Evolutionary conservation across 768 basidiomycete species (phyloP).

Genomic region (Pilatotrama ljubarskyi): DNA sequence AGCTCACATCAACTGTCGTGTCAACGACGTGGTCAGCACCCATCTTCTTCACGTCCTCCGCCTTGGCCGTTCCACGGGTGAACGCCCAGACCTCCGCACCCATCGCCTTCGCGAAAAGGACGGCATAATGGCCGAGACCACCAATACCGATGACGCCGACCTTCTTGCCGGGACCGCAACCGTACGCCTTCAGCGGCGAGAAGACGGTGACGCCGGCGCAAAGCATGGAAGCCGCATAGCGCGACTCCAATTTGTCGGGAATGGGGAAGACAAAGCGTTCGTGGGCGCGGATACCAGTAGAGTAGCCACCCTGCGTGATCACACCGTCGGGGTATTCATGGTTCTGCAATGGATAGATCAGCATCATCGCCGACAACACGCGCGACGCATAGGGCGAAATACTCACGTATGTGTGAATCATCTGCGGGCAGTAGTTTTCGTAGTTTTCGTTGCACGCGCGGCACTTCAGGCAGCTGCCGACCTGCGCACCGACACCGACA

Average conservation of each 20-base stretch:
- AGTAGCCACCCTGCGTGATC: constrained; percentile 46
- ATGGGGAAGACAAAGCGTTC: constrained; percentile 62
- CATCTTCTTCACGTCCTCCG: constrained; percentile 55
- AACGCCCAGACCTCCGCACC: constrained; percentile 60
- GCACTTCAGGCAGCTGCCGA: constrained; percentile 53
- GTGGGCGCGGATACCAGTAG: constrained; percentile 44
- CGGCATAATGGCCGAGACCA: constrained; percentile 47
- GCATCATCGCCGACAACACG: not conserved
- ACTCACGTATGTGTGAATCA: constrained; percentile 40
- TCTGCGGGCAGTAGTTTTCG: constrained; percentile 58
- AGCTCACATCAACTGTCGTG: constrained; percentile 34
- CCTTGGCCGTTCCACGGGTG: constrained; percentile 54
- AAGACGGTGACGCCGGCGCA: constrained; percentile 65
- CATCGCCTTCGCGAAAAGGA: constrained; percentile 53
- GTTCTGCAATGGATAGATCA: constrained; percentile 25
- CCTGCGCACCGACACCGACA: constrained; percentile 54
- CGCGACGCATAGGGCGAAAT: not conserved
- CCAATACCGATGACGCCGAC: constrained; percentile 70
- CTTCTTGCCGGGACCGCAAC: constrained; percentile 58
- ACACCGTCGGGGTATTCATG: constrained; percentile 42
- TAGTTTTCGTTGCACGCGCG: constrained; percentile 50
- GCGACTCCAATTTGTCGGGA: constrained; percentile 51
- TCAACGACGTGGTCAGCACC: constrained; percentile 57
- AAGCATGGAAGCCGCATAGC: constrained; percentile 61
- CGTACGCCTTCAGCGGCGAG: constrained; percentile 58